These are phyloP conservation scores for Hyaloperonospora brassicae DNA, from an alignment of 352 stramenopile species.

Conservation along the genomic window DNA sequence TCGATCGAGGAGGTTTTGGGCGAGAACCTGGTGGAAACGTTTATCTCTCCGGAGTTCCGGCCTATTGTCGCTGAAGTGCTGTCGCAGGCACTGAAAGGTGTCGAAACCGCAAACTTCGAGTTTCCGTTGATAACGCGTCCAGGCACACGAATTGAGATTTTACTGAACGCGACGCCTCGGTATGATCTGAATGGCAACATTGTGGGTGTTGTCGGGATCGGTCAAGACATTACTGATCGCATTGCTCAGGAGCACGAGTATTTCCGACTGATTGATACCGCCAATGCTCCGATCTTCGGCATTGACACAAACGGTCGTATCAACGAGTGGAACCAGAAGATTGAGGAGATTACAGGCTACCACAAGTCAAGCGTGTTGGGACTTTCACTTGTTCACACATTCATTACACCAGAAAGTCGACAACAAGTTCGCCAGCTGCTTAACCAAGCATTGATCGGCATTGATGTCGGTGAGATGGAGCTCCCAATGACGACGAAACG, in stretches of 20 bases:
- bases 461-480: constrained; percentile 86
- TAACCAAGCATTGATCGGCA: constrained; percentile 75
- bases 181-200: constrained; percentile 44
- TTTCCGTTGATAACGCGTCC: constrained; percentile 79
- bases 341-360: constrained; percentile 78
- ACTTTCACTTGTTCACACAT: constrained; percentile 67
- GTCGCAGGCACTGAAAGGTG: constrained; percentile 60
- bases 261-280: constrained; percentile 56
- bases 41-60: constrained; percentile 75
- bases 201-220: constrained; percentile 70
- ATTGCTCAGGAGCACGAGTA: constrained; percentile 76
- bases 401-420: constrained; percentile 68
- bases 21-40: constrained; percentile 79
- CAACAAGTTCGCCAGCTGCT: constrained; percentile 59
- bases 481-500: constrained; percentile 77
- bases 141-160: constrained; percentile 45
- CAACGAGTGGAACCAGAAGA: constrained; percentile 86
- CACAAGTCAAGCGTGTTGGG: constrained; percentile 62
- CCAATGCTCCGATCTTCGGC: constrained; percentile 80
- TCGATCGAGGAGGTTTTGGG: constrained; percentile 78
- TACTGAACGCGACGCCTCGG: constrained; percentile 28
- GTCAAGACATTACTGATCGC: constrained; percentile 20
- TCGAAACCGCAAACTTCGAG: constrained; percentile 85
- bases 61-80: constrained; percentile 70
- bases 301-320: constrained; percentile 76